phyloP scores from a whole-genome alignment of 805 yeast genomes.

The Tetrapisispora phaffii region DNA sequence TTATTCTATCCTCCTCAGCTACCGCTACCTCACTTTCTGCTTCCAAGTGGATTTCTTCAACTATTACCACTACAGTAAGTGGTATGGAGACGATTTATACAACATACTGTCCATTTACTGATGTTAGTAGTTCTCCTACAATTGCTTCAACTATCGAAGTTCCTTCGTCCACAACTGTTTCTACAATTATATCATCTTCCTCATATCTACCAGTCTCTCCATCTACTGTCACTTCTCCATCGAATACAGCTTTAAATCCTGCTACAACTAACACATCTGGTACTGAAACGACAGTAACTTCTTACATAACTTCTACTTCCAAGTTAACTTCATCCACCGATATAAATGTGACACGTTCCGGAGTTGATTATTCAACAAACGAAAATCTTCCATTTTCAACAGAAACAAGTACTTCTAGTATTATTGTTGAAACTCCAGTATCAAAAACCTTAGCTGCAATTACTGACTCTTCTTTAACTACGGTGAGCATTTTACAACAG shows the following conservation, averaged over 20 bases:
- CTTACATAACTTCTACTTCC: no score
- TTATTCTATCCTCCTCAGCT: not conserved
- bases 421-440: not conserved
- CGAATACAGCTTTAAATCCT: no score
- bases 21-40: not conserved
- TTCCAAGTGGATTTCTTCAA: not conserved
- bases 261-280: not conserved
- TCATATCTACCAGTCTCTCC: not conserved
- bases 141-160: not conserved
- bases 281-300: no score
- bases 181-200: not conserved
- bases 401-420: not conserved
- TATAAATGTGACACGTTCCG: not conserved
- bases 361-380: not conserved
- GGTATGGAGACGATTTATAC: not conserved
- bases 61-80: not conserved
- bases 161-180: not conserved
- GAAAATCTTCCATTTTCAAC: not conserved
- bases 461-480: no score
- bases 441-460: no score
- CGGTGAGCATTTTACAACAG: slow-evolving; percentile 5
- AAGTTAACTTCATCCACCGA: not conserved
- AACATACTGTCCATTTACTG: not conserved
- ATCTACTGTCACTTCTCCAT: no score
- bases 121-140: not conserved